A percentile compares a stretch with the other conserved stretches of the same genome.
Evolutionary conservation across 805 yeast species (phyloP).

Genomic region (Sugiyamaella smithiae): DNA sequence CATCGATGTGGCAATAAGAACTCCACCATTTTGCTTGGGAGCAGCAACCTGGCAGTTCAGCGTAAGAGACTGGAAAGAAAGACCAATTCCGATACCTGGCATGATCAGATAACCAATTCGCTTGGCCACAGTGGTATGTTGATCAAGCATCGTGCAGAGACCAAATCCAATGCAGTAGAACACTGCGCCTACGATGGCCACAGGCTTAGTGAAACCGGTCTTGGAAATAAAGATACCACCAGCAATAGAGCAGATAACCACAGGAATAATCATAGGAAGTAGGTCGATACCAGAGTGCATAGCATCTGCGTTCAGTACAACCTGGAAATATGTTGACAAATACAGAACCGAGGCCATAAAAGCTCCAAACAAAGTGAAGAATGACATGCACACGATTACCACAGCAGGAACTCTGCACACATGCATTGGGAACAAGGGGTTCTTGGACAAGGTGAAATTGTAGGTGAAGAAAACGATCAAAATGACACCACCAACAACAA

Average conservation of each 20-base stretch:
- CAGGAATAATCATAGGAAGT: conserved; percentile 43
- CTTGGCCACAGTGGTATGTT: conserved; percentile 35
- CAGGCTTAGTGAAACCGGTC: conserved; percentile 44
- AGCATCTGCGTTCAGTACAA: conserved; percentile 40
- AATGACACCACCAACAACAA: conserved; percentile 43
- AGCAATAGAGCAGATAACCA: conserved; percentile 42
- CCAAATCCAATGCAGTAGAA: conserved; percentile 47
- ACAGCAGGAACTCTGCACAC: conserved; percentile 16
- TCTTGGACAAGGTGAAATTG: conserved; percentile 40
- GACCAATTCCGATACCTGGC: conserved; percentile 47
- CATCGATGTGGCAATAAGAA: conserved; percentile 47
- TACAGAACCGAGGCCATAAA: conserved; percentile 46
- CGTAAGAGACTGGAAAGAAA: conserved; percentile 43
- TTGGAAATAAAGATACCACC: conserved; percentile 46
- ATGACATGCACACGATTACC: conserved; percentile 34
- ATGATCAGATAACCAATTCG: conserved; percentile 48
- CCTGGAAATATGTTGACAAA: conserved; percentile 48
- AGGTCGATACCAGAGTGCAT: conserved; percentile 42
- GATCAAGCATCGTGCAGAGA: conserved; percentile 39
- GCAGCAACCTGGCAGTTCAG: conserved; percentile 49
- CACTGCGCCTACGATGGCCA: conserved; percentile 36
- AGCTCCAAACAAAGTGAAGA: conserved; percentile 42
- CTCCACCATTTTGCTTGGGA: conserved; percentile 50
- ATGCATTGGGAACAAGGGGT: conserved; percentile 31
- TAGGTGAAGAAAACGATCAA: conserved; percentile 39